Conservation (phyloP, 148 eudicot genomes). For the Chenopodium album region DNA sequence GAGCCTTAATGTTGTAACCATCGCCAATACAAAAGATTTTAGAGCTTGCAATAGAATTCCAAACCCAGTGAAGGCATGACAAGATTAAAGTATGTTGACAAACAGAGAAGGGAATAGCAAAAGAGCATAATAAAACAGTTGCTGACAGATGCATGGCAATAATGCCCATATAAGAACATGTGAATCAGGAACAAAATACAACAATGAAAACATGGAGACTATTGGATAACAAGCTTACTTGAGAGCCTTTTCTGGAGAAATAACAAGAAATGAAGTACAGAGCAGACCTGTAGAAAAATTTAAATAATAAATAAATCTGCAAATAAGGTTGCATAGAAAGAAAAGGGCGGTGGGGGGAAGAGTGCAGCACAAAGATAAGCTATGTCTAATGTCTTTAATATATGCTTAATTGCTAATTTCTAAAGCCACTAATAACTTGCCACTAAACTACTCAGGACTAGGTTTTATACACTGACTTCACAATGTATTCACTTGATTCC, state of each 20-base stretch:
- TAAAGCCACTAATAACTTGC: not conserved
- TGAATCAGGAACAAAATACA: not conserved
- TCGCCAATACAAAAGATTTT: not conserved
- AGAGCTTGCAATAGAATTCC: not conserved
- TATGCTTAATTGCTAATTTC: no score
- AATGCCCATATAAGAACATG: not conserved
- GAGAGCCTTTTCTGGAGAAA: conserved; percentile 85
- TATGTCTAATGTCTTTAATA: no score
- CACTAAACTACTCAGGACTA: not conserved
- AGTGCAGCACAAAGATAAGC: not conserved
- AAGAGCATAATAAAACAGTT: not conserved
- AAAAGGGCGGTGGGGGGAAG: not conserved
- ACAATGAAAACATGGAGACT: not conserved
- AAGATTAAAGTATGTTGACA: not conserved
- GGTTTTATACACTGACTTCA: not conserved
- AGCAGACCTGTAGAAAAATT: conserved; percentile 50
- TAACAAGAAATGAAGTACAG: conserved; percentile 80
- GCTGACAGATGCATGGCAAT: not conserved
- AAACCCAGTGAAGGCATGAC: not conserved
- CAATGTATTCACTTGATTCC: no score
- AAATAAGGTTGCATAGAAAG: not conserved
- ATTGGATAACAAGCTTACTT: conserved; percentile 44
- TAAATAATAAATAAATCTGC: not conserved
- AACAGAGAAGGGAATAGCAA: not conserved
- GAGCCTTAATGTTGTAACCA: not conserved